phyloP scores from a whole-genome alignment of 139 green algal species.

The Chlamydomonas sp. region DNA sequence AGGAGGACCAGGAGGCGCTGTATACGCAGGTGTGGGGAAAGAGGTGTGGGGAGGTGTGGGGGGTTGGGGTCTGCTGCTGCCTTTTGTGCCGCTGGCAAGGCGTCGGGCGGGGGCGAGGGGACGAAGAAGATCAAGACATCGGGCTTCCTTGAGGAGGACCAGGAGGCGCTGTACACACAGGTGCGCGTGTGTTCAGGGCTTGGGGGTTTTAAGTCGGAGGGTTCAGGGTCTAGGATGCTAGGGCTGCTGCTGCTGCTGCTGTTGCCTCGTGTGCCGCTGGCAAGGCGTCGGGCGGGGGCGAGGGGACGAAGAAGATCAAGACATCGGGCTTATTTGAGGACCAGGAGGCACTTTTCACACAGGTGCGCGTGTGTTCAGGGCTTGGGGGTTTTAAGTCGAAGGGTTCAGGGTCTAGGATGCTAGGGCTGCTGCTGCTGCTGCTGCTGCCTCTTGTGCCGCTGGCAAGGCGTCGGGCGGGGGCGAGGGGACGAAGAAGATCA shows the following conservation, averaged over 20 bases:
- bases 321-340: slow-evolving; percentile 63
- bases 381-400: too few species aligned
- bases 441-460: neutral
- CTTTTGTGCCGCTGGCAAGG: neutral
- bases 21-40: neutral
- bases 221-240: neutral
- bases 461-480: neutral
- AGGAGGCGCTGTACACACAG: slow-evolving; percentile 77
- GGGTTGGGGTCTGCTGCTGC: neutral
- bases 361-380: neutral
- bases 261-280: too few species aligned
- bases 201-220: too few species aligned
- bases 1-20: slow-evolving; percentile 33
- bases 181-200: slow-evolving; percentile 31
- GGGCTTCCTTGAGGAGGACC: slow-evolving; percentile 78
- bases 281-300: neutral
- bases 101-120: neutral
- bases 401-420: too few species aligned
- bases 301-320: slow-evolving; percentile 34
- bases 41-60: neutral
- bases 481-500: slow-evolving; percentile 30
- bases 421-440: too few species aligned
- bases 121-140: slow-evolving; percentile 37
- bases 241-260: neutral
- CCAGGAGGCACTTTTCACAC: neutral